A percentile compares a stretch with the other conserved stretches of the same genome.
phyloP scores from a whole-genome alignment of 208 protist genomes.

The Sergeia podlipaevii region DNA sequence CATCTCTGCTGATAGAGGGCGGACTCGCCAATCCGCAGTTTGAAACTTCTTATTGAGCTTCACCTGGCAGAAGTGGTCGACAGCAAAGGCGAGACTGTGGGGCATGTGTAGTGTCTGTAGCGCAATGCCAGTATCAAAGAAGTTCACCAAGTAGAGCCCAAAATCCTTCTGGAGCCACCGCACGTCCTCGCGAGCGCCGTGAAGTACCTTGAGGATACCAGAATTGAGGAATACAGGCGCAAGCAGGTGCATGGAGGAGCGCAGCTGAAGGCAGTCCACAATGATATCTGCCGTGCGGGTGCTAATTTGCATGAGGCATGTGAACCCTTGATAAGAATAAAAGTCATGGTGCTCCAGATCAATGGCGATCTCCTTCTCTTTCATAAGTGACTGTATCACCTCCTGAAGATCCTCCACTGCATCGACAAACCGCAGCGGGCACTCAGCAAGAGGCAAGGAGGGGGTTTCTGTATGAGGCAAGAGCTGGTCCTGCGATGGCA shows the following conservation, averaged over 20 bases:
- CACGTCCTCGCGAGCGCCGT: constrained; percentile 95
- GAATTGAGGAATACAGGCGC: constrained; percentile 91
- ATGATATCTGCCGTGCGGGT: constrained; percentile 95
- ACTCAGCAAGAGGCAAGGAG: constrained; percentile 53
- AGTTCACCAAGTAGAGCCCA: constrained; percentile 97
- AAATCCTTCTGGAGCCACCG: constrained; percentile 98
- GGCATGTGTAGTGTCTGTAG: constrained; percentile 91
- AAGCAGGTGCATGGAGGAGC: constrained; percentile 86
- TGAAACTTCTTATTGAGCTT: constrained; percentile 97
- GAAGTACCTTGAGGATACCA: constrained; percentile 95
- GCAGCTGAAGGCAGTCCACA: constrained; percentile 95
- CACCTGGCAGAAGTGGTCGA: constrained; percentile 94
- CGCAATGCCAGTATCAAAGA: constrained; percentile 98
- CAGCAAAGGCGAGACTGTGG: constrained; percentile 92
- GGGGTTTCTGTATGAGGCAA: constrained; percentile 41
- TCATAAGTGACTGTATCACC: constrained; percentile 38
- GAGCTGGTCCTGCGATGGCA: constrained; percentile 48
- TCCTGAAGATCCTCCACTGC: constrained; percentile 42
- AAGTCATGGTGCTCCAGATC: constrained; percentile 96
- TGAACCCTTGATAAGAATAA: constrained; percentile 96
- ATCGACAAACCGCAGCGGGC: constrained; percentile 73
- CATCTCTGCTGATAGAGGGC: constrained; percentile 97
- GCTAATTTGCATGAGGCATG: constrained; percentile 98
- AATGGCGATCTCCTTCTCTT: constrained; percentile 88
- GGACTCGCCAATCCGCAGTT: constrained; percentile 97